Percentiles rank a stretch among this genome's conserved stretches.
Conservation (phyloP, 805 yeast species). For the Pichia occidentalis region DNA sequence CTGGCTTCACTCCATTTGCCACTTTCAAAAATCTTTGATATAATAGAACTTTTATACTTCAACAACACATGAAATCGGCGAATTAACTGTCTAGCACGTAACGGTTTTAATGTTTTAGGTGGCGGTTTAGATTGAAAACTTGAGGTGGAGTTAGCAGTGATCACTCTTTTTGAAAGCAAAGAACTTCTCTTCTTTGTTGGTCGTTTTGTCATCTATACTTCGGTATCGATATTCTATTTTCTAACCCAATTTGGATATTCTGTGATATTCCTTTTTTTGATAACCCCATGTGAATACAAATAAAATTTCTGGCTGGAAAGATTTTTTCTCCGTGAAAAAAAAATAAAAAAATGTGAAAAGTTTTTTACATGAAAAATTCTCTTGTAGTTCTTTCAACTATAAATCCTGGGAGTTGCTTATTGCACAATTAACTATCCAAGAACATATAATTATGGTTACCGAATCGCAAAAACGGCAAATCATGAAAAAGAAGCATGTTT, state of each 20-base stretch:
- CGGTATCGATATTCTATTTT: not conserved
- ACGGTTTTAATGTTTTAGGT: conserved; percentile 55
- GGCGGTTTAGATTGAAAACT: not conserved
- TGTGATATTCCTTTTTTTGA: no score
- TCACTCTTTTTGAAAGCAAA: conserved; percentile 13
- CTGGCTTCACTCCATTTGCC: not conserved
- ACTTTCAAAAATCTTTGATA: conserved; percentile 17
- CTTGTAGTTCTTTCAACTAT: no score
- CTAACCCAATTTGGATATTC: no score
- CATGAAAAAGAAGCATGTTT: conserved; percentile 15
- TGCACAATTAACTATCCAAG: not conserved
- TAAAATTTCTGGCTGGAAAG: no score
- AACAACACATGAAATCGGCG: conserved; percentile 69
- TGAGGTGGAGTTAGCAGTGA: no score
- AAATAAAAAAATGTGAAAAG: no score
- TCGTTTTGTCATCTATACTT: conserved; percentile 4
- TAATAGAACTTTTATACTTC: conserved; percentile 43
- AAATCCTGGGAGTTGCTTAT: no score
- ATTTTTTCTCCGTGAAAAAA: no score
- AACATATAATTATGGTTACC: conserved; percentile 15
- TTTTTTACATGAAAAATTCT: no score
- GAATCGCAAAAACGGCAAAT: conserved; percentile 14
- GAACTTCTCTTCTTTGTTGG: conserved; percentile 19
- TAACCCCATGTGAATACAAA: no score
- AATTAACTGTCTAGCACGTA: conserved; percentile 66